phyloP scores from a whole-genome alignment of 495 filamentous ascomycete genomes.

The Penicillium taxi region DNA sequence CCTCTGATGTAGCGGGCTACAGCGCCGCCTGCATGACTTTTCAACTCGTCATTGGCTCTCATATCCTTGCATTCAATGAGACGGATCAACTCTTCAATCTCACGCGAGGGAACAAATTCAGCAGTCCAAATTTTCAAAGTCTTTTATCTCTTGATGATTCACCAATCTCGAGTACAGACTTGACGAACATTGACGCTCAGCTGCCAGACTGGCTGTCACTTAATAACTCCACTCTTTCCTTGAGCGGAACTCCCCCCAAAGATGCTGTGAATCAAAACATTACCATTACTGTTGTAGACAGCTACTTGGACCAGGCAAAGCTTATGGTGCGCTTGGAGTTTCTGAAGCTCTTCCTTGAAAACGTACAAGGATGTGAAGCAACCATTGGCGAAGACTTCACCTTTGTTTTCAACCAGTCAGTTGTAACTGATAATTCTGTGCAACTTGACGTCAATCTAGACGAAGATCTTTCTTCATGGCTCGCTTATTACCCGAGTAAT shows the following conservation, averaged over 20 bases:
- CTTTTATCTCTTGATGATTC: constrained; percentile 57
- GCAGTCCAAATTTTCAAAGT: constrained; percentile 45
- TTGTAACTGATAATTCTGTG: constrained; percentile 45
- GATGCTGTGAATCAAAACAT: constrained; percentile 52
- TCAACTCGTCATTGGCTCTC: constrained; percentile 59
- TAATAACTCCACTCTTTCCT: constrained; percentile 50
- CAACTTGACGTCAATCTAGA: constrained; percentile 48
- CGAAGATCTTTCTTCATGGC: constrained; percentile 50
- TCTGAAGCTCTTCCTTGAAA: constrained; percentile 35
- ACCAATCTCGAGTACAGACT: constrained; percentile 34
- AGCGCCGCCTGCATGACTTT: constrained; percentile 58
- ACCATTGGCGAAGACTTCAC: constrained; percentile 57
- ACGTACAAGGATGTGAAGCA: constrained; percentile 42
- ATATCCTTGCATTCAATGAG: constrained; percentile 56
- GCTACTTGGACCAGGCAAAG: constrained; percentile 54
- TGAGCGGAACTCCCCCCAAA: constrained; percentile 57
- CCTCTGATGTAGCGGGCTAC: constrained; percentile 74
- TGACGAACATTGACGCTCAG: constrained; percentile 43
- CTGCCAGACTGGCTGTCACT: constrained; percentile 65
- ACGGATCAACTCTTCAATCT: constrained; percentile 51
- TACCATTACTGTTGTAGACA: constrained; percentile 56
- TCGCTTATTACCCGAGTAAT: constrained; percentile 52
- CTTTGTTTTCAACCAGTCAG: constrained; percentile 51
- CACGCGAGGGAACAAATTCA: constrained; percentile 46
- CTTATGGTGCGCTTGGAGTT: constrained; percentile 56